Evolutionary conservation across 2,329 filamentous ascomycete genomes (phyloP).

Genomic region (Fusarium denticulatum): DNA sequence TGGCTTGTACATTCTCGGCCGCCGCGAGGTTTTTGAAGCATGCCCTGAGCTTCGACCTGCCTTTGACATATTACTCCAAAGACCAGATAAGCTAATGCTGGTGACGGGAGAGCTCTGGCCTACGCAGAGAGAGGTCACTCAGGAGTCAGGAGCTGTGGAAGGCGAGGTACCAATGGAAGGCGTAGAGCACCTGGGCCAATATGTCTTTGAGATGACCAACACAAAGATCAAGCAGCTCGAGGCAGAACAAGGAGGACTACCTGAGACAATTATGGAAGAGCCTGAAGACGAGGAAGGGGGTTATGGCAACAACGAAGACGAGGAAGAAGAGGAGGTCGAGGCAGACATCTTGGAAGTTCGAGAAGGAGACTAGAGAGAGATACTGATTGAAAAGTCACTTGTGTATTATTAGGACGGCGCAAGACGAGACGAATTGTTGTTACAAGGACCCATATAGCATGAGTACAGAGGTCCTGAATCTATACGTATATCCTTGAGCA

Average conservation of each 20-base stretch:
- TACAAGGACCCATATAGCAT: neutral
- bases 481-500: neutral
- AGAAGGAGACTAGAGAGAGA: conserved; percentile 44
- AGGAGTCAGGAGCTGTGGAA: conserved; percentile 55
- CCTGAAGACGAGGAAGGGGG: conserved; percentile 46
- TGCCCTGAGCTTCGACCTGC: conserved; percentile 89
- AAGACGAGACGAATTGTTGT: conserved; percentile 2
- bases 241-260: conserved; percentile 46
- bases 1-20: conserved; percentile 90
- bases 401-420: conserved; percentile 11
- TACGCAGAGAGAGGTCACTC: conserved; percentile 62
- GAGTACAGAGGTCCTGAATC: neutral
- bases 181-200: conserved; percentile 94
- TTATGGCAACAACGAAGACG: conserved; percentile 45
- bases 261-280: conserved; percentile 41
- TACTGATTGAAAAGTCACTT: conserved; percentile 3
- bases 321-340: conserved; percentile 42
- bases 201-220: conserved; percentile 95
- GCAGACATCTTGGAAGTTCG: conserved; percentile 51
- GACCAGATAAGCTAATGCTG: conserved; percentile 83
- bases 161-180: conserved; percentile 81
- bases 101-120: conserved; percentile 90
- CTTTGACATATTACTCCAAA: conserved; percentile 79
- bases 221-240: conserved; percentile 63
- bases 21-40: conserved; percentile 86